These are phyloP conservation scores for Phlyctochytrium planicorne DNA, from an alignment of 192 early-diverging fungal genomes.

Conservation along the genomic window DNA sequence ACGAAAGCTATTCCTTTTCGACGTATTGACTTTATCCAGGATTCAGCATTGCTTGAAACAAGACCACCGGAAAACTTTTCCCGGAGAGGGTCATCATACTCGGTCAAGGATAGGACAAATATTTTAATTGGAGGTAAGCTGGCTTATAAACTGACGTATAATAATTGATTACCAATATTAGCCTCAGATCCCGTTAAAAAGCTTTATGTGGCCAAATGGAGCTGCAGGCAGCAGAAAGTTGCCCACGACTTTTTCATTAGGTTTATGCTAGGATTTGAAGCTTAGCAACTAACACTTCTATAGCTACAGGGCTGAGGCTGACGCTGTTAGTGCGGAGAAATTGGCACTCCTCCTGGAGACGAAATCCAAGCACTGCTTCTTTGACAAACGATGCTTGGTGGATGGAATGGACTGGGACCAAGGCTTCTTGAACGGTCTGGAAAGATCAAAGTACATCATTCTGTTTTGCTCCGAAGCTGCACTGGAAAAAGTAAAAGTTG, in stretches of 20 bases:
- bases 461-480: slow-evolving; percentile 2
- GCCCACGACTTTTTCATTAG: slow-evolving; percentile 1
- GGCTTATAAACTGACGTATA: too few species aligned
- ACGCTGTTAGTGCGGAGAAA: neutral
- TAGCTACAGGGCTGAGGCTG: neutral
- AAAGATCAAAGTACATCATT: neutral
- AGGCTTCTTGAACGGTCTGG: slow-evolving; percentile 3
- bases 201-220: neutral
- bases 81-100: too few species aligned
- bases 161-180: too few species aligned
- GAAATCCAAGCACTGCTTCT: neutral
- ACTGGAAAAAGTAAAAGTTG: neutral
- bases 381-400: neutral
- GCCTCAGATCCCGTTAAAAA: neutral
- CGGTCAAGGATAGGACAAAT: too few species aligned
- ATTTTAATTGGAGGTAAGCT: too few species aligned
- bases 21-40: too few species aligned
- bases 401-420: slow-evolving; percentile 1
- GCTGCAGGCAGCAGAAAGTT: neutral
- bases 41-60: too few species aligned
- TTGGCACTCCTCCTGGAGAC: neutral
- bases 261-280: neutral
- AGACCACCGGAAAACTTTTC: too few species aligned
- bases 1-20: too few species aligned
- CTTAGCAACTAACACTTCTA: neutral